Evolutionary conservation across 139 green algal genomes (phyloP).

Genomic region (Auxenochlorella protothecoides): DNA sequence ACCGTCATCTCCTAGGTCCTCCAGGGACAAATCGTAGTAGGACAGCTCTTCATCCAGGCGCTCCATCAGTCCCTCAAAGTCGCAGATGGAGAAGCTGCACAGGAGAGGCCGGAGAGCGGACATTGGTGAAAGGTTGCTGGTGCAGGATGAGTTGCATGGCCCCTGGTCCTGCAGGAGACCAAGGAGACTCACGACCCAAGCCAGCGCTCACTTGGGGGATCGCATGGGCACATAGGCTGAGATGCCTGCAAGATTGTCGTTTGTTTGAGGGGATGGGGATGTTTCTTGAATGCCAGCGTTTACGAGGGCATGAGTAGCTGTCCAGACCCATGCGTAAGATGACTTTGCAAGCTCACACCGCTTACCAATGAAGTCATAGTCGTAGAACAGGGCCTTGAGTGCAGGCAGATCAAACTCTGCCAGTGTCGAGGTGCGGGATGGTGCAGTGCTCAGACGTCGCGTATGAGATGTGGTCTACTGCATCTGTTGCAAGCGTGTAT

Average conservation of each 20-base stretch:
- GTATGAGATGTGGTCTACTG: not conserved
- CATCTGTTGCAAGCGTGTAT: too few relatives aligned
- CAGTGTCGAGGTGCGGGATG: not conserved
- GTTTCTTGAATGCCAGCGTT: too few relatives aligned
- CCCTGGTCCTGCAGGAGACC: constrained; percentile 1
- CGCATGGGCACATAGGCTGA: constrained; percentile 31
- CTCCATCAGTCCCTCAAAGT: constrained; percentile 16
- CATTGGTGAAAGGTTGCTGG: not conserved
- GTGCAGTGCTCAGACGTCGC: not conserved
- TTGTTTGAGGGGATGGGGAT: too few relatives aligned
- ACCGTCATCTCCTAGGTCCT: constrained; percentile 3
- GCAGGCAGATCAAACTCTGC: constrained; percentile 3
- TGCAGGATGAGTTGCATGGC: not conserved
- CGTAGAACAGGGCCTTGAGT: constrained; percentile 16
- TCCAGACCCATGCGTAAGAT: too few relatives aligned
- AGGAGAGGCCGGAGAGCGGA: not conserved
- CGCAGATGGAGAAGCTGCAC: constrained; percentile 10
- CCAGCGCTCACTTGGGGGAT: constrained; percentile 9
- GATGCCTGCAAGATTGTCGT: constrained; percentile 16
- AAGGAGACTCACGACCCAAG: constrained; percentile 16
- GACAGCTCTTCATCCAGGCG: constrained; percentile 12
- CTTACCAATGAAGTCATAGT: constrained; percentile 15
- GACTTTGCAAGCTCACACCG: too few relatives aligned
- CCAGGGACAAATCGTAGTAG: constrained; percentile 11
- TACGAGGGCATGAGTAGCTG: too few relatives aligned